Evolutionary conservation across 2,329 filamentous ascomycete species (phyloP).

Genomic region (Sarocladiaceae sp.): DNA sequence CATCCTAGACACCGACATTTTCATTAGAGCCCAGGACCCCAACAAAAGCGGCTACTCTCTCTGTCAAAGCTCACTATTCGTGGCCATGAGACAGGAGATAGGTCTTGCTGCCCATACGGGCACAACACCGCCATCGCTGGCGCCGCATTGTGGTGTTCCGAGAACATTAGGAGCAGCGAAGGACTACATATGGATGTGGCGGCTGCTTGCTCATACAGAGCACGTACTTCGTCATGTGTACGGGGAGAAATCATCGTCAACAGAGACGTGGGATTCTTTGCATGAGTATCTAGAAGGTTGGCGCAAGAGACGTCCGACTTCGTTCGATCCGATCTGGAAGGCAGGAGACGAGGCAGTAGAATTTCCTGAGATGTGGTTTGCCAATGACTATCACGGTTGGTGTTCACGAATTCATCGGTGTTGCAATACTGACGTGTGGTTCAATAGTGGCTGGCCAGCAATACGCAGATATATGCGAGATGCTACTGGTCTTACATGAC

Average conservation of each 20-base stretch:
- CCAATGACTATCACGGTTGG: background rate
- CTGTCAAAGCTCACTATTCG: background rate
- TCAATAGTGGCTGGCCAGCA: background rate
- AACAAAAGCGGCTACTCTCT: background rate
- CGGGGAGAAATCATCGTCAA: background rate
- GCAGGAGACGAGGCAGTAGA: background rate
- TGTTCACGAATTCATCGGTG: background rate
- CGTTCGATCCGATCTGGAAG: conserved; percentile 4
- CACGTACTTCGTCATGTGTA: conserved; percentile 2
- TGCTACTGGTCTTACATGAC: background rate
- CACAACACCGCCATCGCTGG: background rate
- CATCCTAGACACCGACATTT: background rate
- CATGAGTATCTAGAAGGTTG: conserved; percentile 1
- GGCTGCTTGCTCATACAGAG: conserved; percentile 3
- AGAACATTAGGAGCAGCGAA: background rate
- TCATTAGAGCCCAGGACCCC: background rate
- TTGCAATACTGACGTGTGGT: background rate
- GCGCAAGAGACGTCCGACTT: background rate
- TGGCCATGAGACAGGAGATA: conserved; percentile 1
- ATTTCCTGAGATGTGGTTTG: conserved; percentile 3
- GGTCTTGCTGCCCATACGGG: background rate
- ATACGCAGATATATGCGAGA: background rate
- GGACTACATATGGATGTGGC: conserved; percentile 1
- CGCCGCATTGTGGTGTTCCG: background rate
- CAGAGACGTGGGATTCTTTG: background rate